A percentile compares a stretch with the other conserved stretches of the same genome.
phyloP scores from a whole-genome alignment of 441 rosid genomes.

The Adansonia rubrostipa region DNA sequence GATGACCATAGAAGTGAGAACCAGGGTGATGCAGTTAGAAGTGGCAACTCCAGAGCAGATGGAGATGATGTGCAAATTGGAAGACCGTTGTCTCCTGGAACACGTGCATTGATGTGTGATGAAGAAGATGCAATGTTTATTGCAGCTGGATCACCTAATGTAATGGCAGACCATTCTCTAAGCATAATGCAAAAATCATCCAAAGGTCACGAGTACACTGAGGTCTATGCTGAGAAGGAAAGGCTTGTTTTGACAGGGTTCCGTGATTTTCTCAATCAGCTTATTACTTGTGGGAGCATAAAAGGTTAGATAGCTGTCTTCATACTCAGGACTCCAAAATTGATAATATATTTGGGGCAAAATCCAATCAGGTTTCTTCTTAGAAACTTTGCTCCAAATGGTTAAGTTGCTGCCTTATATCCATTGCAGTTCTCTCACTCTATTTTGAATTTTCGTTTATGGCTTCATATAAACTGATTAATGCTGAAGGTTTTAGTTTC shows the following conservation, averaged over 20 bases:
- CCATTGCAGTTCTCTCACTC: neutral
- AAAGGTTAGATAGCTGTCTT: constrained; percentile 46
- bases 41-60: constrained; percentile 34
- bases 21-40: constrained; percentile 36
- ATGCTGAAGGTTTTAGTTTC: neutral
- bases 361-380: constrained; percentile 1
- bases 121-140: neutral
- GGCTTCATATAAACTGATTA: neutral
- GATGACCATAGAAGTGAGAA: constrained; percentile 33
- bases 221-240: constrained; percentile 65
- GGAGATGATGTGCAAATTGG: constrained; percentile 37
- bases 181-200: constrained; percentile 33
- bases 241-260: constrained; percentile 56
- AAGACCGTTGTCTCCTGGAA: constrained; percentile 49
- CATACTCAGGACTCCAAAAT: neutral
- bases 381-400: neutral
- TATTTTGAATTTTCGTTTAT: neutral
- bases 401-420: neutral
- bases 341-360: neutral
- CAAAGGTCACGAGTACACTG: constrained; percentile 40
- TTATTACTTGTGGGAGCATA: constrained; percentile 53
- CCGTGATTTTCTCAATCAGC: constrained; percentile 61
- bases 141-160: constrained; percentile 35
- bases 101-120: constrained; percentile 36
- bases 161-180: constrained; percentile 26